Evolutionary conservation across 1,139 yeast species (phyloP).

Genomic region (Lodderomyces theae): DNA sequence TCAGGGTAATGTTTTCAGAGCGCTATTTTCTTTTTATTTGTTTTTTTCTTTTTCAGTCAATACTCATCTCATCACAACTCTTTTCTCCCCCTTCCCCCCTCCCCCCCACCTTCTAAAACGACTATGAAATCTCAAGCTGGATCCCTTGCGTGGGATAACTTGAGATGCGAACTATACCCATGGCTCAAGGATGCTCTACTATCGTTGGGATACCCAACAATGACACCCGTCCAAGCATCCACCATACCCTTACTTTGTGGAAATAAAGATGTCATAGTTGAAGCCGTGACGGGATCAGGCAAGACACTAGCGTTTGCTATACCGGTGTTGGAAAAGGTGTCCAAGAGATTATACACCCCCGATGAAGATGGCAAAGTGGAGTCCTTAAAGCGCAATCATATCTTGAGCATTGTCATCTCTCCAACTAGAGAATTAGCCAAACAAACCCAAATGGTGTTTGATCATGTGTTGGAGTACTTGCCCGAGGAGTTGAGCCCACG

Average conservation of each 20-base stretch:
- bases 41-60: constrained; percentile 4
- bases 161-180: constrained; percentile 37
- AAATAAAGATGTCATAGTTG: constrained; percentile 95
- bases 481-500: constrained; percentile 42
- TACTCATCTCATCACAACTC: constrained; percentile 5
- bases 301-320: constrained; percentile 85
- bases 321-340: constrained; percentile 72
- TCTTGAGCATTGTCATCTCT: constrained; percentile 70
- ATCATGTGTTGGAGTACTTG: constrained; percentile 54
- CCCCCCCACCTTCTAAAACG: too few relatives aligned
- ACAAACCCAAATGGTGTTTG: constrained; percentile 72
- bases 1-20: too few relatives aligned
- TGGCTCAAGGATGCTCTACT: constrained; percentile 61
- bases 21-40: too few relatives aligned
- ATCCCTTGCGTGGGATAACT: constrained; percentile 39
- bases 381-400: constrained; percentile 54
- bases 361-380: constrained; percentile 25
- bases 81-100: background rate
- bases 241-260: constrained; percentile 82
- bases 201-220: constrained; percentile 69
- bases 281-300: constrained; percentile 96
- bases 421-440: constrained; percentile 93
- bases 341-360: constrained; percentile 26
- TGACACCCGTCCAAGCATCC: constrained; percentile 98
- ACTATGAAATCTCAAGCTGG: constrained; percentile 29